Percentiles rank a stretch among this genome's conserved stretches.
phyloP scores from a whole-genome alignment of 176 grass and related monocot genomes.

The Canna indica region DNA sequence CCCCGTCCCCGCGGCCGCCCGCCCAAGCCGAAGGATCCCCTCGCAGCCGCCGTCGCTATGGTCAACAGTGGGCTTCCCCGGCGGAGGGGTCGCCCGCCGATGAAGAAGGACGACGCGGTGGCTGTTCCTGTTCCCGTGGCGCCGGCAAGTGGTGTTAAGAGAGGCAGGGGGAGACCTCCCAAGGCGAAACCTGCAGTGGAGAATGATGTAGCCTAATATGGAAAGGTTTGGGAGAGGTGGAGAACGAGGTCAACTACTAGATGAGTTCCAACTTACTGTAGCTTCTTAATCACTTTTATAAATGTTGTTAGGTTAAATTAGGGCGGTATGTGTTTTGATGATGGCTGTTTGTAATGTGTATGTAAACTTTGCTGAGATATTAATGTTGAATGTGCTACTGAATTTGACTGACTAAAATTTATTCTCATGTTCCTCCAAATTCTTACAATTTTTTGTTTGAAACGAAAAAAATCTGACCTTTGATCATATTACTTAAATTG shows the following conservation, averaged over 20 bases:
- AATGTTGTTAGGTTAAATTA: not conserved
- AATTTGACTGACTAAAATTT: constrained; percentile 2
- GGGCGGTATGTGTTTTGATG: not conserved
- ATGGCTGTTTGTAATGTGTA: not conserved
- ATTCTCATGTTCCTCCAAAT: too few relatives aligned
- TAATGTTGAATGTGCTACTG: not conserved
- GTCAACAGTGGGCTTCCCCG: constrained; percentile 2
- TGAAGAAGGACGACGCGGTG: constrained; percentile 27
- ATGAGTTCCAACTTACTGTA: not conserved
- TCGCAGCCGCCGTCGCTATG: constrained; percentile 12
- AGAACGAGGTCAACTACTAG: not conserved
- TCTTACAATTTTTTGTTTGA: too few relatives aligned
- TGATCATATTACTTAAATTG: too few relatives aligned
- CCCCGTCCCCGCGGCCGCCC: constrained; percentile 19
- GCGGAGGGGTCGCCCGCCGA: constrained; percentile 48
- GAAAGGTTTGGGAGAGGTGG: too few relatives aligned
- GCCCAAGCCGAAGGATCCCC: constrained; percentile 44
- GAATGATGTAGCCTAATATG: not conserved
- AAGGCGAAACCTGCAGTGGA: constrained; percentile 40
- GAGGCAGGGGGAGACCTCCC: constrained; percentile 57
- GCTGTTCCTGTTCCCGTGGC: not conserved
- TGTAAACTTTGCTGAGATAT: not conserved
- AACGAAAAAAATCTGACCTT: too few relatives aligned
- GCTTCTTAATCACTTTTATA: not conserved
- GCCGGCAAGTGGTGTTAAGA: constrained; percentile 22